Conservation (phyloP, 805 yeast species). For the Ogataea paradorogensis region DNA sequence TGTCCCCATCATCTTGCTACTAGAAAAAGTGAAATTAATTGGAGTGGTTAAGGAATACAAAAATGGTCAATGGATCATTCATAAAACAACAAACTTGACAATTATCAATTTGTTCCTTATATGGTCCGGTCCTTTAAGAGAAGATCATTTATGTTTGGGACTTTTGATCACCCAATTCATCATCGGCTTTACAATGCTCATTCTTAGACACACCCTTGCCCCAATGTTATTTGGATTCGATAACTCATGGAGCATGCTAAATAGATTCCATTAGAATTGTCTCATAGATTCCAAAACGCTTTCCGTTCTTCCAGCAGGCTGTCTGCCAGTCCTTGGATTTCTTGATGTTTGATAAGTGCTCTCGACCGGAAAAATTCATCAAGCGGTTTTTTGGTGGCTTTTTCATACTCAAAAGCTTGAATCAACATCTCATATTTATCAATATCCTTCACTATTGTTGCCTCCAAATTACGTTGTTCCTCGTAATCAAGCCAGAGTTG, state of each 20-base stretch:
- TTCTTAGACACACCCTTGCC: constrained; percentile 79
- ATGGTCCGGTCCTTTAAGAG: constrained; percentile 87
- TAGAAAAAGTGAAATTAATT: constrained; percentile 52
- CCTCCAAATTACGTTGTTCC: constrained; percentile 75
- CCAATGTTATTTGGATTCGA: constrained; percentile 87
- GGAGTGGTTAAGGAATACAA: constrained; percentile 35
- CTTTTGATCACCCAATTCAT: constrained; percentile 61
- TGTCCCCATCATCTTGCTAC: constrained; percentile 38
- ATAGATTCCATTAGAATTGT: constrained; percentile 23
- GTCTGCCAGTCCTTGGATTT: constrained; percentile 67
- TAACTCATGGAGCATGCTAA: constrained; percentile 50
- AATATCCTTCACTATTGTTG: constrained; percentile 87
- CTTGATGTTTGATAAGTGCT: constrained; percentile 62
- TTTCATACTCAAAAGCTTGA: constrained; percentile 84
- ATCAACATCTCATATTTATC: constrained; percentile 87
- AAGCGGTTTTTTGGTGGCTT: constrained; percentile 56
- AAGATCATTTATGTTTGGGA: constrained; percentile 64
- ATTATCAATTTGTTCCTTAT: constrained; percentile 79
- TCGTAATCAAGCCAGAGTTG: constrained; percentile 89
- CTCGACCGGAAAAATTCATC: constrained; percentile 68
- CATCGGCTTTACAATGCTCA: constrained; percentile 64
- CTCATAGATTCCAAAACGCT: constrained; percentile 33
- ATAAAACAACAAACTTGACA: constrained; percentile 75
- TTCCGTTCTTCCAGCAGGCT: constrained; percentile 49
- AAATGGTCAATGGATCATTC: constrained; percentile 24